Base-by-base conservation (phyloP, 257 asterid species). In the Fraxinus cuspidata region DNA sequence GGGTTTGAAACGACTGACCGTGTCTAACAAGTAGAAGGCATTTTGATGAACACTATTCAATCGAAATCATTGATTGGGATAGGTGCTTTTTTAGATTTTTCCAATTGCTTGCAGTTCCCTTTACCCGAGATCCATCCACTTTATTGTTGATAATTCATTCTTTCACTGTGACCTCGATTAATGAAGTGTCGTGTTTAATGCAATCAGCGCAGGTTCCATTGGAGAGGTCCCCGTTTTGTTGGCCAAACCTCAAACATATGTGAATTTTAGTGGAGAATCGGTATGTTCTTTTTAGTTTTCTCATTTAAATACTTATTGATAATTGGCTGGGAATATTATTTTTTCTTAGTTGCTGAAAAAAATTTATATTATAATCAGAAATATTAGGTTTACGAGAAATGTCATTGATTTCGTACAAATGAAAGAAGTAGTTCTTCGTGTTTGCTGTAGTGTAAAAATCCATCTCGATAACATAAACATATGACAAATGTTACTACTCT, bases 221-320 rank as follows among this genome's bases (percentile, higher is more conserved):
- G 96, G 97, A 44, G 89, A 96, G 85, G 94, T 96, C 15, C 98
- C 99, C 0, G 82, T 93, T 79, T 83, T 96, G 34, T 83, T 96
- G 84, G 97, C 89, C 82, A 96, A 96, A 80, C 99, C 99, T 72
- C 99, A 93, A 87, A 76, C 98, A 0, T 96, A 95, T 81, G 90
- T 93, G 97, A 95, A 93, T 85, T 95, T 91, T 85, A 95, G 97
- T 71, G 98, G 99, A 75, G 98, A 93, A 86, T 78, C 99, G 82
- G 99, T 95, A 68, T 29, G 96, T 88, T 58, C 16, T 12, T 11
- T 42, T 42, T 42, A 77, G 83, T 79, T 4, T 7, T 29, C 31
- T 19, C 81, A 6, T 25, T 44, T 78, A 21, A 23, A 60, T 60
- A 7, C 31, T 23, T 25, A 60, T 23, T 9, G 68, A 11, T 72